Evolutionary conservation across 495 filamentous ascomycete genomes (phyloP), one percentile per base, ranked within the genome.

Genomic region (Evansstolkia leycettana): DNA sequence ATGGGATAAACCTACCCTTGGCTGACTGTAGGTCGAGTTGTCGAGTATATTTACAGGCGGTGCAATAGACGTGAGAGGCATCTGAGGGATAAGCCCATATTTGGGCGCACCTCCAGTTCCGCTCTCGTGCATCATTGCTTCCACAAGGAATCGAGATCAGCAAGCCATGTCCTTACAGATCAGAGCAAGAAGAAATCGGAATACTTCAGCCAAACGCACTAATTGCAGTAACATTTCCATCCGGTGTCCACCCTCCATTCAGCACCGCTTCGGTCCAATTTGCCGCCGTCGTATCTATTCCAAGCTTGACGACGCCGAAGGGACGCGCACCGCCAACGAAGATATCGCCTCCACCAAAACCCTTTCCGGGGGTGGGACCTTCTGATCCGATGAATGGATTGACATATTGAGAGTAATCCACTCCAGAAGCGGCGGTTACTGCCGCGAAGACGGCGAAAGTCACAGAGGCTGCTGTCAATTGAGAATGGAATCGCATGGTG

Each of bases 71-170:
- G 52, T 55, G 38, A 61, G 41, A 5, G 78, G 78, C 62, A 80
- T 72, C 51, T 83, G 78, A 9, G 69, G 58, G 17, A 82, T 71
- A 6, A 78, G 64, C 1, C 78, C 77, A 45, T 82, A 83, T 54
- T 81, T 82, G 0, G 77, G 76, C 8, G 72, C 72, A 15, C 78
- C 78, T 11, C 78, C 78, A 12, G 75, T 83, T 2, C 78, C 78
- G 37, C 69, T 74, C 50, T 83, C 77, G 48, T 83, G 78, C 62
- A 81, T 72, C 65, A 82, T 67, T 20, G 60, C 48, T 48, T 9
- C 20, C 4, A 23, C 20, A 23, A 23, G 9, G 9, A 4, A 23
- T 4, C 9, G 4, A 9, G 9, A 5, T 23, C 20, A 23, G 20
- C 20, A 23, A 23, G n/a, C n/a, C n/a, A n/a, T n/a, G n/a, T n/a